Percentiles rank a stretch among this genome's conserved stretches.
These are phyloP conservation scores for Boletus holoroseus DNA, from an alignment of 1,284 basidiomycete species.

Conservation along the genomic window DNA sequence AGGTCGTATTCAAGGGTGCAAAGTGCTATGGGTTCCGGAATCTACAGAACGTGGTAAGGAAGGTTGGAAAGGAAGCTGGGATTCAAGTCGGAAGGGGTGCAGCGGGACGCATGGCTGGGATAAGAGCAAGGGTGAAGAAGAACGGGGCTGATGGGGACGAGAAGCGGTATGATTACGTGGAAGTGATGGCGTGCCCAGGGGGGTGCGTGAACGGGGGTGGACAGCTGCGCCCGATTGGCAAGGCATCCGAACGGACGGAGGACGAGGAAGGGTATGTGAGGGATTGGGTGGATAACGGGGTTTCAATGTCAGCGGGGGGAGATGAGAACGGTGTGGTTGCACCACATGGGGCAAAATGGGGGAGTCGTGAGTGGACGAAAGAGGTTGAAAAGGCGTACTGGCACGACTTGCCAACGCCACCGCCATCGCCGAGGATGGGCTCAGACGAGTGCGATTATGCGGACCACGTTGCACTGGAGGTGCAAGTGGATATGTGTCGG, in stretches of 20 bases:
- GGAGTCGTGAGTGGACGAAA: conserved; percentile 72
- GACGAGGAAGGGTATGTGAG: conserved; percentile 61
- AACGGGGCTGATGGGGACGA: conserved; percentile 30
- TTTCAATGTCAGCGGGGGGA: conserved; percentile 31
- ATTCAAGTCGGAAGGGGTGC: conserved; percentile 66
- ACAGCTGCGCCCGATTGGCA: conserved; percentile 63
- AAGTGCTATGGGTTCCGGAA: conserved; percentile 98
- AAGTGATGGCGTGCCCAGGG: conserved; percentile 98
- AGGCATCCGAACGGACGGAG: conserved; percentile 28
- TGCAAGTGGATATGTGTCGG: conserved; percentile 39
- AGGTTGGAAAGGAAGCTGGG: conserved; percentile 83
- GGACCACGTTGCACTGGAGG: conserved; percentile 41
- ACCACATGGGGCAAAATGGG: conserved; percentile 52
- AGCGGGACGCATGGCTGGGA: conserved; percentile 47
- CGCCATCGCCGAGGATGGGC: conserved; percentile 37
- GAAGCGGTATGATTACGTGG: conserved; percentile 87
- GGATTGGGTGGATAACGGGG: conserved; percentile 52
- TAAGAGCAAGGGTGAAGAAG: conserved; percentile 34
- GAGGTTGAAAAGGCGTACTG: conserved; percentile 78
- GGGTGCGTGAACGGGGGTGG: conserved; percentile 98
- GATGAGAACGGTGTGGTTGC: conserved; percentile 36
- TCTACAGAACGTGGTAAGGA: conserved; percentile 93
- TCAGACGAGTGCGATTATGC: conserved; percentile 23
- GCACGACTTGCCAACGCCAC: conserved; percentile 50
- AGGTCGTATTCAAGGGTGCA: conserved; percentile 84